Evolutionary conservation across 768 basidiomycete genomes (phyloP).

Genomic region (Lactarius sp.): DNA sequence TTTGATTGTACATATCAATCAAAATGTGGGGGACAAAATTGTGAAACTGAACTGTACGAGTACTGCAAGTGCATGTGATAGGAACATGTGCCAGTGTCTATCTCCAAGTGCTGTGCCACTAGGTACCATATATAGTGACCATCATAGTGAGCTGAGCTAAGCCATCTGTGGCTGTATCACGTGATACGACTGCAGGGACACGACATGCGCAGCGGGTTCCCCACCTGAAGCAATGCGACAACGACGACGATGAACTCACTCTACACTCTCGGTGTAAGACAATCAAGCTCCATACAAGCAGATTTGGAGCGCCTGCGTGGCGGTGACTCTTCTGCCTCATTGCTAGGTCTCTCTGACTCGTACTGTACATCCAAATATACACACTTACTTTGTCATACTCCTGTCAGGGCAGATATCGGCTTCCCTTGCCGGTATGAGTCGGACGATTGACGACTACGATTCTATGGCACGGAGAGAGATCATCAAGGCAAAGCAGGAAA

Average conservation of each 20-base stretch:
- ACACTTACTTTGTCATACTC: constrained; percentile 25
- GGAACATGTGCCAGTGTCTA: too few relatives aligned
- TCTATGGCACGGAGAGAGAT: constrained; percentile 95
- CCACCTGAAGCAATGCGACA: neutral
- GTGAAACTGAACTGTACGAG: too few relatives aligned
- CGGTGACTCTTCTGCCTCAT: constrained; percentile 75
- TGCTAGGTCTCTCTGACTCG: constrained; percentile 60
- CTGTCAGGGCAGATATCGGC: constrained; percentile 91
- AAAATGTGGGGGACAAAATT: too few relatives aligned
- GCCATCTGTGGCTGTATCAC: neutral
- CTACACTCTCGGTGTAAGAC: constrained; percentile 89
- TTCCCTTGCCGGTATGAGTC: constrained; percentile 89
- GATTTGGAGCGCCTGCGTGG: constrained; percentile 80
- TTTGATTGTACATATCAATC: too few relatives aligned
- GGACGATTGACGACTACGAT: constrained; percentile 96
- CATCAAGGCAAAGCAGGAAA: constrained; percentile 94
- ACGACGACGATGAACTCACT: constrained; percentile 76
- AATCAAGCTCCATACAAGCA: constrained; percentile 81
- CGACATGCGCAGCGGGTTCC: neutral
- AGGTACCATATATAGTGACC: too few relatives aligned
- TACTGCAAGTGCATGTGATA: too few relatives aligned
- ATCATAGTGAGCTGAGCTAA: too few relatives aligned
- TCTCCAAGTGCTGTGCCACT: too few relatives aligned
- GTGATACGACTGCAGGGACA: neutral
- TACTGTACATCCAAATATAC: neutral